A percentile compares a stretch with the other conserved stretches of the same genome.
Conservation (phyloP, 2,329 filamentous ascomycete species). For the Alternaria conjuncta region DNA sequence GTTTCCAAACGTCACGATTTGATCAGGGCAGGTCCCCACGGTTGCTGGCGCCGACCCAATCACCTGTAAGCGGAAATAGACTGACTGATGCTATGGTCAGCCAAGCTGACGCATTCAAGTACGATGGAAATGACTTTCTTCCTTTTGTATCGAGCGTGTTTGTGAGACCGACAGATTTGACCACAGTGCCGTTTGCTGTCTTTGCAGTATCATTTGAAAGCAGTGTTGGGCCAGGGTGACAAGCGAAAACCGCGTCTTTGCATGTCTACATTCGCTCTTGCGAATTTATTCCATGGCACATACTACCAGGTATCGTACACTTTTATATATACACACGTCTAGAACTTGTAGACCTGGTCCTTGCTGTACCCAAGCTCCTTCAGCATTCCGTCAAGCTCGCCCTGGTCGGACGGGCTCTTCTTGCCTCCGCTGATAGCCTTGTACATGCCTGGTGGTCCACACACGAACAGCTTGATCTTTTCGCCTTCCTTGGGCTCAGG, state of each 20-base stretch:
- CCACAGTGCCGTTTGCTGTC: background rate
- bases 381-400: slow-evolving; percentile 81
- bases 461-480: slow-evolving; percentile 97
- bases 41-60: background rate
- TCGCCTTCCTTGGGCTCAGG: slow-evolving; percentile 84
- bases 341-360: slow-evolving; percentile 90
- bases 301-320: slow-evolving; percentile 30
- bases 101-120: background rate
- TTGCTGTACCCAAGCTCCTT: slow-evolving; percentile 83
- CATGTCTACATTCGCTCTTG: background rate
- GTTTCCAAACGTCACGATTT: background rate
- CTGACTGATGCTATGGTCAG: background rate
- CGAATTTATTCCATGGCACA: slow-evolving; percentile 9
- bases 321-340: slow-evolving; percentile 15
- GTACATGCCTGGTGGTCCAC: slow-evolving; percentile 90
- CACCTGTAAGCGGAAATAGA: background rate
- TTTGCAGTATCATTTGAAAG: background rate
- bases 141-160: background rate
- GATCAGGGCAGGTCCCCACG: background rate
- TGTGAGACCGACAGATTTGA: background rate
- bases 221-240: background rate
- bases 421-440: slow-evolving; percentile 90
- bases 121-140: background rate
- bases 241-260: background rate
- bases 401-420: slow-evolving; percentile 92